Evolutionary conservation across 2,329 filamentous ascomycete genomes (phyloP).

Genomic region (Raffaelea ambrosiae): DNA sequence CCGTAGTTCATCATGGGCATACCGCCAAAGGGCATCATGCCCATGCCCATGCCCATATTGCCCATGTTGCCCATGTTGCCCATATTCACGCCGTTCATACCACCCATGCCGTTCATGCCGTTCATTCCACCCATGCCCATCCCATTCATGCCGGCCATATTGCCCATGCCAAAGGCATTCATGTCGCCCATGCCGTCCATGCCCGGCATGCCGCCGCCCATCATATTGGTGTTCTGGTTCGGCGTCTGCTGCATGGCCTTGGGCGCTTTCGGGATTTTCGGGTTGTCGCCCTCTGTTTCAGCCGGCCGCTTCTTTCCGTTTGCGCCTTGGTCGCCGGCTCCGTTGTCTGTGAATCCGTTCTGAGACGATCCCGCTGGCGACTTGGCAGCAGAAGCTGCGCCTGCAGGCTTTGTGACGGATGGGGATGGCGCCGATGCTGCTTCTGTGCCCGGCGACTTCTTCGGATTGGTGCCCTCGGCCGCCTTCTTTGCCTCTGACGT

Average conservation of each 20-base stretch:
- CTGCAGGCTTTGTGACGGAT: too few relatives aligned
- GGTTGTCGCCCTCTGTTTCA: slow-evolving; percentile 60
- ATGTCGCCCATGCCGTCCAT: neutral
- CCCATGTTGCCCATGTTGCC: too few relatives aligned
- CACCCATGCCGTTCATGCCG: slow-evolving; percentile 23
- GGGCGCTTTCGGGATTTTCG: slow-evolving; percentile 56
- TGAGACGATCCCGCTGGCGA: slow-evolving; percentile 18
- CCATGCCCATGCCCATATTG: slow-evolving; percentile 15
- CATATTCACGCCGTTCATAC: slow-evolving; percentile 23
- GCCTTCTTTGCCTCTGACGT: neutral
- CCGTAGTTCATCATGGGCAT: slow-evolving; percentile 16
- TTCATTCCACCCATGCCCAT: slow-evolving; percentile 38
- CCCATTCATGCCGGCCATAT: slow-evolving; percentile 16
- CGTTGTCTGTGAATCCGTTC: slow-evolving; percentile 19
- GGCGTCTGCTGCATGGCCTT: slow-evolving; percentile 54
- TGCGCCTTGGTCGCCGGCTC: slow-evolving; percentile 16
- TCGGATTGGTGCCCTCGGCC: neutral
- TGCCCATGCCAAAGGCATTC: slow-evolving; percentile 14
- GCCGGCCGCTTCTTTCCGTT: slow-evolving; percentile 71
- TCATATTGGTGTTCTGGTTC: slow-evolving; percentile 33
- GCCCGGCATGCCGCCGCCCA: slow-evolving; percentile 13
- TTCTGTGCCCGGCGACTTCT: neutral
- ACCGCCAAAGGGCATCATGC: slow-evolving; percentile 20
- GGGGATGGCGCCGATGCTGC: slow-evolving; percentile 15
- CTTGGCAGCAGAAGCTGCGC: neutral